Evolutionary conservation across 2,329 filamentous ascomycete genomes (phyloP), one percentile per base, ranked within the genome.

Genomic region (Plectosphaerella plurivora): DNA sequence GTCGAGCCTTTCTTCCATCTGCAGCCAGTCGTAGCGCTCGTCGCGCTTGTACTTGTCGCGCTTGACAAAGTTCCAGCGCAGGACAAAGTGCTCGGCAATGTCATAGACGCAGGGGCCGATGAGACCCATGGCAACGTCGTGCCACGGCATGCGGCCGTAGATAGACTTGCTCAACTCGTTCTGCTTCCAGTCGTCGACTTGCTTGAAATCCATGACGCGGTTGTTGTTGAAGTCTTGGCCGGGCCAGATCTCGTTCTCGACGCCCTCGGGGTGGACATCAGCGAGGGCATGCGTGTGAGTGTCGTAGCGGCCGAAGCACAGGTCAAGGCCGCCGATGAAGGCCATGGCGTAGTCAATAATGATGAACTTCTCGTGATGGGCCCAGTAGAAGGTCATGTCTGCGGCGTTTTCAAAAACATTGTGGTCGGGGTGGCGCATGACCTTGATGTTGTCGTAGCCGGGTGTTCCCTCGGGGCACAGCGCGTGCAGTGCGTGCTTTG

Each of bases 201-300:
- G 88, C 61, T 97, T 81, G 67, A 97, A 99, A 63, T 99, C 94
- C 87, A 96, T 89, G 60, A 97, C 86, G 37, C 93, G 84, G 67
- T 96, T 97, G 70, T 97, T 97, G 70, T 97, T 97, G 76, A 95
- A 97, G 63, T 99, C 94, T 65, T 99, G 94, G 1, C 94, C 94
- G 0, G 94, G 92, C 78, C 91, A 99, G 18, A 97, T 78, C 68
- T 97, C 92, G 51, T 92, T 83, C 14, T 82, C 76, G 16, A 96
- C 82, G 18, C 89, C 89, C 44, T 87, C 85, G 0, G 93, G 93
- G 65, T 97, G 92, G 1, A 92, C 85, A 67, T 97, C 94, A 1
- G 93, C 81, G 14, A 97, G 78, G 1, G 86, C 81, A 70, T 97
- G 94, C 63, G 96, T 89, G 57, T 88, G 83, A 51, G 82, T 81